Percentiles rank a stretch among this genome's conserved stretches.
phyloP scores from a whole-genome alignment of 2,329 filamentous ascomycete species.

The Nemania sp. region DNA sequence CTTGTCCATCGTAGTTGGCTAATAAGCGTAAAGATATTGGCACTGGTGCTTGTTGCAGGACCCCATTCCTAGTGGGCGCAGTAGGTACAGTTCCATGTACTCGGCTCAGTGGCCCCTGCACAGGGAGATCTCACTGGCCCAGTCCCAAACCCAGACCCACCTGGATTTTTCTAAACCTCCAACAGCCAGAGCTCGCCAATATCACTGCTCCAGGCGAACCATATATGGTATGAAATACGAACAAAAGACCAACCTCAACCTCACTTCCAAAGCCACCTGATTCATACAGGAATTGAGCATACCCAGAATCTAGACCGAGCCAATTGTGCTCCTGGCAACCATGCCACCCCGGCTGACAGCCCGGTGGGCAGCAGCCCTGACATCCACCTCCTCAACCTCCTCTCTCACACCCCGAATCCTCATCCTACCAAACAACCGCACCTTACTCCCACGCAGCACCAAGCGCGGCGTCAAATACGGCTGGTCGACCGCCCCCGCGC shows the following conservation, averaged over 20 bases:
- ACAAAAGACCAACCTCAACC: slow-evolving; percentile 2
- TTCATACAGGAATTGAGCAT: neutral
- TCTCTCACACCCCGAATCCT: slow-evolving; percentile 36
- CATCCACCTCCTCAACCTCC: slow-evolving; percentile 32
- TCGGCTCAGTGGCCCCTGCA: slow-evolving; percentile 4
- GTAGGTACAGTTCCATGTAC: neutral
- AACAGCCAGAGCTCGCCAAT: slow-evolving; percentile 6
- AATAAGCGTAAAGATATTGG: neutral
- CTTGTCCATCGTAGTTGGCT: neutral
- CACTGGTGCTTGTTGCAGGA: neutral
- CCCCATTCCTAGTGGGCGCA: neutral
- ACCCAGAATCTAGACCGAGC: slow-evolving; percentile 1
- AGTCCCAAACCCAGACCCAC: slow-evolving; percentile 20
- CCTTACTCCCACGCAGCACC: slow-evolving; percentile 50
- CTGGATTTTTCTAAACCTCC: slow-evolving; percentile 29
- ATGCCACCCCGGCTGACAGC: slow-evolving; percentile 53
- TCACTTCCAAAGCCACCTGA: neutral
- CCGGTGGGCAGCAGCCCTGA: slow-evolving; percentile 48
- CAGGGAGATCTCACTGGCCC: neutral
- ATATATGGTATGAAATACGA: neutral
- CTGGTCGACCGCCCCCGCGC: slow-evolving; percentile 60
- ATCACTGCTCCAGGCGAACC: slow-evolving; percentile 5
- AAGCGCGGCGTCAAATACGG: slow-evolving; percentile 60
- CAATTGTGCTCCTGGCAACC: slow-evolving; percentile 33
- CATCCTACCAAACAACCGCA: slow-evolving; percentile 39